Base-by-base conservation (phyloP, 176 grass and related monocot species). In the Oryza australiensis region DNA sequence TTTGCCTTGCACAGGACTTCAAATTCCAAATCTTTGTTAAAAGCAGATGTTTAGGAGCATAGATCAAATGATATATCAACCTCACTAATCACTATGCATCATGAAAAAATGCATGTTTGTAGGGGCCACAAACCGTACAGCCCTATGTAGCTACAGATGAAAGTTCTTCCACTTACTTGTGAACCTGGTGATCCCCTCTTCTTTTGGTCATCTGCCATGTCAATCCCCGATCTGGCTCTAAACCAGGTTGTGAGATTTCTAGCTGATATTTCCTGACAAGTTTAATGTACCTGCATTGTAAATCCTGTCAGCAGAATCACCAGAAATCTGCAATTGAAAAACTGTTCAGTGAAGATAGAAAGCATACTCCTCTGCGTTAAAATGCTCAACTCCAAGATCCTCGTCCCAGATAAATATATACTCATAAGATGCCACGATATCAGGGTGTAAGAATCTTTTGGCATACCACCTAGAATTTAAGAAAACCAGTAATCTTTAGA, bases 141-240 rank as follows among this genome's bases (percentile, higher is more conserved):
- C 16, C 20, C 26, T 28, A 33, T 60, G 57, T 33, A 82, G 74
- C 46, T 80, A 62, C 66, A 82, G 51, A 73, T 5, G 10, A 85
- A 48, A 85, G 75, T 9, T 69, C 23, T 73, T 2, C 2, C 41
- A 86, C 92, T 92, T 91, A 97, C 94, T 84, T 94, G 70, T 97
- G 94, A 37, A 97, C 92, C 72, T 97, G 83, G n/a, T 11, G 86
- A 82, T 92, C 86, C 43, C 86, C 90, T 89, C 94, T 94, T 92
- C 94, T 92, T 77, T 92, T 91, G 76, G 92, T 97, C 92, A 97
- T 97, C 83, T 94, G 90, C 94, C 94, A 97, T 57, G 94, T 92
- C 66, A 94, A 86, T 53, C 85, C 90, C 81, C 48, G 92, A 70
- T 90, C 83, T 72, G 90, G 92, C 48, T 97, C 88, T 86, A 97